Base-by-base conservation (phyloP, 1,284 basidiomycete species). In the Rhodotorula sp. region DNA sequence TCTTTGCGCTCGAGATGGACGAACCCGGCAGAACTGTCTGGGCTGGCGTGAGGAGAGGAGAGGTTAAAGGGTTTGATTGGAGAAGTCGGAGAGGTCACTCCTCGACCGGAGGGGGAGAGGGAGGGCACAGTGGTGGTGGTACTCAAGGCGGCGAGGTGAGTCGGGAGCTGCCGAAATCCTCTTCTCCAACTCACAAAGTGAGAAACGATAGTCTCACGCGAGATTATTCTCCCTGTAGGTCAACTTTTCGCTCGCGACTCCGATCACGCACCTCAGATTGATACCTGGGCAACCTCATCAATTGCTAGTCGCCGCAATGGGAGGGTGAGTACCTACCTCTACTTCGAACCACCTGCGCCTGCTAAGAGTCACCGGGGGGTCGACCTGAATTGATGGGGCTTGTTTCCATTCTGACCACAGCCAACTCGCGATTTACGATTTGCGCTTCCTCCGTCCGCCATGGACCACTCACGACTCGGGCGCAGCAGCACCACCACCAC, bases 1-100 rank as follows among this genome's bases (percentile, higher is more conserved):
- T 75, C 4, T 75, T 75, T 37, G 67, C 69, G 8, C 64, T 75
- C n/a, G 74, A 75, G 22, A 20, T 75, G 17, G 54, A 65, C 42
- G 62, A 71, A 45, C 33, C n/a, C 24, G 15, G n/a, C 62, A 72
- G 71, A 62, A 71, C 70, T 6, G 58, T 75, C 15, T 73, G 69
- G 24, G 72, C 74, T 0, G 74, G 74, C 1, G 62, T 68, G 45
- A 44, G 74, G 24, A 69, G 58, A 29, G 74, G 74, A 7, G 17
- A 49, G 6, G 59, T 70, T 6, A 67, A 57, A 18, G 58, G 71
- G 8, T 75, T 73, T 45, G 74, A 75, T 45, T 57, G 63, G n/a
- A 30, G 24, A 26, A 33, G 30, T 3, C 46, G 37, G 33, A 37
- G 55, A 20, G 30, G 30, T 29, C 6, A 45, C 6, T 42, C 51